A percentile compares a stretch with the other conserved stretches of the same genome.
phyloP scores from a whole-genome alignment of 768 basidiomycete species.

The Galerina sulciceps region DNA sequence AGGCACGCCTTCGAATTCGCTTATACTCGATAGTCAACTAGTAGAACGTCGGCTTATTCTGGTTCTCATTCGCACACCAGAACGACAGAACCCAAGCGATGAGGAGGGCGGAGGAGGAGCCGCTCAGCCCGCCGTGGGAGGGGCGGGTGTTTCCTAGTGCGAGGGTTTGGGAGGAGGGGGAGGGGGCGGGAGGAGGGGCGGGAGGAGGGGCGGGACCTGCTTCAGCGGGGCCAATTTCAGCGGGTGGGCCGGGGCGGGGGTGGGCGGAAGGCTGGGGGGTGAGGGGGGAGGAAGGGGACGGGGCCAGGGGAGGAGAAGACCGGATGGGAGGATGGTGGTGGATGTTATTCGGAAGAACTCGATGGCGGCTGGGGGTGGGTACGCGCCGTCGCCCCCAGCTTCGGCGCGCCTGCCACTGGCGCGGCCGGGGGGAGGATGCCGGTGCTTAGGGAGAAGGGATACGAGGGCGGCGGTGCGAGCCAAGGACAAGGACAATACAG shows the following conservation, averaged over 20 bases:
- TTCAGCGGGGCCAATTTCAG: too few species aligned
- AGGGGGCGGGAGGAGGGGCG: neutral
- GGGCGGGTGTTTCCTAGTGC: constrained; percentile 27
- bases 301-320: constrained; percentile 16
- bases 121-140: constrained; percentile 30
- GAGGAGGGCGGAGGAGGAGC: constrained; percentile 41
- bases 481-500: too few species aligned
- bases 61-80: too few species aligned
- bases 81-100: constrained; percentile 78
- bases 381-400: neutral
- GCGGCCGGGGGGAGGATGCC: neutral
- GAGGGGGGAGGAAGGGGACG: neutral
- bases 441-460: too few species aligned
- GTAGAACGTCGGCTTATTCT: too few species aligned
- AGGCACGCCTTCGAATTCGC: too few species aligned
- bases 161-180: constrained; percentile 5
- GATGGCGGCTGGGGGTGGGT: constrained; percentile 9
- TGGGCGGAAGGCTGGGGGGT: constrained; percentile 24
- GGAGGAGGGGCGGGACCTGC: constrained; percentile 5
- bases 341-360: constrained; percentile 61
- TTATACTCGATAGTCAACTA: too few species aligned
- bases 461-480: too few species aligned
- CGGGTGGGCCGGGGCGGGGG: neutral
- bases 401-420: constrained; percentile 19
- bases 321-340: constrained; percentile 50